Evolutionary conservation across 2,329 filamentous ascomycete species (phyloP).

Genomic region (Xylaria sp.): DNA sequence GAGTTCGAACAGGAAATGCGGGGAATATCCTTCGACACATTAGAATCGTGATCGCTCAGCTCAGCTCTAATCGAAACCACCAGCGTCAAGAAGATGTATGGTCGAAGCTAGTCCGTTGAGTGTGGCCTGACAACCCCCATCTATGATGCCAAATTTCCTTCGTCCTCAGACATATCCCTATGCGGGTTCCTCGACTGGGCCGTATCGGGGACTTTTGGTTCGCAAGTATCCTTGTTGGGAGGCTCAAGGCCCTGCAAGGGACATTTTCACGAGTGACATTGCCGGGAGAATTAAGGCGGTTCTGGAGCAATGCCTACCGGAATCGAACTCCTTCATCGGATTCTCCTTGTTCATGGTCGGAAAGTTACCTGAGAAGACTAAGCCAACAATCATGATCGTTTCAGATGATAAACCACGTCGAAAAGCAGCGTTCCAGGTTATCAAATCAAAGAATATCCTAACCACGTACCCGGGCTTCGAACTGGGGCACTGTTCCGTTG

Average conservation of each 20-base stretch:
- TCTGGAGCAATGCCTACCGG: slow-evolving; percentile 30
- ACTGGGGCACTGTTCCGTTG: slow-evolving; percentile 32
- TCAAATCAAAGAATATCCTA: slow-evolving; percentile 30
- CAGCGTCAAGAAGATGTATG: background rate
- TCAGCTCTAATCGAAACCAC: background rate
- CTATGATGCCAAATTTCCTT: slow-evolving; percentile 24
- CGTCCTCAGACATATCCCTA: slow-evolving; percentile 30
- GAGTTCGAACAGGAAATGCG: slow-evolving; percentile 4
- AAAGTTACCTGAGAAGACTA: slow-evolving; percentile 33
- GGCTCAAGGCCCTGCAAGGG: slow-evolving; percentile 23
- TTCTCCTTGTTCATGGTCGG: slow-evolving; percentile 38
- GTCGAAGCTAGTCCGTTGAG: slow-evolving; percentile 1
- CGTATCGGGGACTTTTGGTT: slow-evolving; percentile 27
- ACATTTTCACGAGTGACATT: slow-evolving; percentile 24
- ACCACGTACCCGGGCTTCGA: slow-evolving; percentile 29
- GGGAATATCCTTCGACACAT: slow-evolving; percentile 1
- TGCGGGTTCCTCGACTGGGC: slow-evolving; percentile 29
- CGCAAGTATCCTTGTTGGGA: slow-evolving; percentile 34
- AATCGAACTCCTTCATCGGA: slow-evolving; percentile 32
- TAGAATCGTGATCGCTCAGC: background rate
- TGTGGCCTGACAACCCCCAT: background rate
- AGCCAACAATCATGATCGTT: slow-evolving; percentile 33
- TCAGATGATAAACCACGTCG: slow-evolving; percentile 31
- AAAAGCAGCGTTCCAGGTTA: slow-evolving; percentile 29
- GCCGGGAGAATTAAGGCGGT: slow-evolving; percentile 27